Percentiles rank a stretch among this genome's conserved stretches.
phyloP scores from a whole-genome alignment of 345 rosid genomes.

The Raphanus raphanistrum region DNA sequence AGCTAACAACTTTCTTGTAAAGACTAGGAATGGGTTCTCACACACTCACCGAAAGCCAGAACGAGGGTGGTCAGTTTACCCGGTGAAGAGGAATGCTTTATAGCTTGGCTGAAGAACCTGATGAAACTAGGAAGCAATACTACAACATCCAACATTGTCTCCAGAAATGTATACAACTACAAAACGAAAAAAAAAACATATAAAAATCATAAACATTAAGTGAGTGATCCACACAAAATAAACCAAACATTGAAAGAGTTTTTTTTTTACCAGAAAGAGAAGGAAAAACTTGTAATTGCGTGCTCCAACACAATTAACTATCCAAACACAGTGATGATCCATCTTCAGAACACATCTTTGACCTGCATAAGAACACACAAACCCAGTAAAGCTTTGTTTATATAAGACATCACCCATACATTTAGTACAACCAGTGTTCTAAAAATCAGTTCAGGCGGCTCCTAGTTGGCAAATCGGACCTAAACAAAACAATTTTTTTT shows the following conservation, averaged over 20 bases:
- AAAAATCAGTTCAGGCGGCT: not conserved
- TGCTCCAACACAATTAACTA: slow-evolving; percentile 93
- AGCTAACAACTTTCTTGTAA: not conserved
- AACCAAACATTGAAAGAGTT: not conserved
- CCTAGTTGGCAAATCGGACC: not conserved
- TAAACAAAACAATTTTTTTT: too few relatives aligned
- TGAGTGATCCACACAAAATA: not conserved
- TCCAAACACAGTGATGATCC: slow-evolving; percentile 99
- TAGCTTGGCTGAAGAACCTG: slow-evolving; percentile 58
- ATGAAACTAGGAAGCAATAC: slow-evolving; percentile 74
- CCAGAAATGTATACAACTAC: slow-evolving; percentile 81
- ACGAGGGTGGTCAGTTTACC: slow-evolving; percentile 65
- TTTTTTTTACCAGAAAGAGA: slow-evolving; percentile 73
- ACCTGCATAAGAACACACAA: slow-evolving; percentile 47
- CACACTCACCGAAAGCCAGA: slow-evolving; percentile 76
- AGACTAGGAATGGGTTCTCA: not conserved
- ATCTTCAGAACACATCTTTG: slow-evolving; percentile 95
- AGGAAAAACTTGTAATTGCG: slow-evolving; percentile 90
- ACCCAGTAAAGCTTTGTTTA: not conserved
- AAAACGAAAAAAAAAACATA: not conserved
- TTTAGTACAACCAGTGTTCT: not conserved
- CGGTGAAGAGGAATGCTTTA: slow-evolving; percentile 57
- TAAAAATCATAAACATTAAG: not conserved
- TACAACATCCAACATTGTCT: slow-evolving; percentile 68
- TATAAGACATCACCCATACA: not conserved